phyloP scores from a whole-genome alignment of 23 red algal genomes.

The Agarophyton chilense region DNA sequence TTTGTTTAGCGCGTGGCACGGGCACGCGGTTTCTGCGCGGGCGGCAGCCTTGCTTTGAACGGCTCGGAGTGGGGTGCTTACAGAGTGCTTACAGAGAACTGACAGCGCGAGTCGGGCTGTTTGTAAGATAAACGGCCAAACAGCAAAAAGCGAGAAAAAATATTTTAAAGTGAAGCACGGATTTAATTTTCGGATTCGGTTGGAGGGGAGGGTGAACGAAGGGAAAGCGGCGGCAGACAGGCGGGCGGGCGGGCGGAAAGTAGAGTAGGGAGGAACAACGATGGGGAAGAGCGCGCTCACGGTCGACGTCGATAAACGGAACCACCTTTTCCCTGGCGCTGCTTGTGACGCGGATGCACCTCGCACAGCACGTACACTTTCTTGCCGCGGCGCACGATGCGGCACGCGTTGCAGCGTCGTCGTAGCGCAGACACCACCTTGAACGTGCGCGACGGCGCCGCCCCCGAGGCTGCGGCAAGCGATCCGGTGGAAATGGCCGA shows the following conservation, averaged over 20 bases:
- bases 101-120: neutral
- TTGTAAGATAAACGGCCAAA: slow-evolving; percentile 23
- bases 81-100: neutral
- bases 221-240: too few species aligned
- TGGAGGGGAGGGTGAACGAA: too few species aligned
- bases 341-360: slow-evolving; percentile 93
- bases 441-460: slow-evolving; percentile 41
- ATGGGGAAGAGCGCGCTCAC: neutral
- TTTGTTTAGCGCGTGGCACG: neutral
- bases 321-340: slow-evolving; percentile 81
- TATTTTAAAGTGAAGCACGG: too few species aligned
- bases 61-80: neutral
- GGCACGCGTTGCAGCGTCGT: slow-evolving; percentile 75
- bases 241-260: too few species aligned
- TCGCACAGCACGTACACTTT: slow-evolving; percentile 90
- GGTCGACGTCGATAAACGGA: slow-evolving; percentile 18
- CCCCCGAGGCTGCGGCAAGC: neutral
- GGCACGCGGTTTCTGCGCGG: neutral
- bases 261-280: too few species aligned
- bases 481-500: neutral
- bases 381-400: slow-evolving; percentile 85
- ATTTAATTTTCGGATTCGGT: too few species aligned
- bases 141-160: too few species aligned
- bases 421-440: slow-evolving; percentile 85
- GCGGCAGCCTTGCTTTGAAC: neutral